phyloP scores from a whole-genome alignment of 1,284 basidiomycete species.

The Rhodotorula sp. region DNA sequence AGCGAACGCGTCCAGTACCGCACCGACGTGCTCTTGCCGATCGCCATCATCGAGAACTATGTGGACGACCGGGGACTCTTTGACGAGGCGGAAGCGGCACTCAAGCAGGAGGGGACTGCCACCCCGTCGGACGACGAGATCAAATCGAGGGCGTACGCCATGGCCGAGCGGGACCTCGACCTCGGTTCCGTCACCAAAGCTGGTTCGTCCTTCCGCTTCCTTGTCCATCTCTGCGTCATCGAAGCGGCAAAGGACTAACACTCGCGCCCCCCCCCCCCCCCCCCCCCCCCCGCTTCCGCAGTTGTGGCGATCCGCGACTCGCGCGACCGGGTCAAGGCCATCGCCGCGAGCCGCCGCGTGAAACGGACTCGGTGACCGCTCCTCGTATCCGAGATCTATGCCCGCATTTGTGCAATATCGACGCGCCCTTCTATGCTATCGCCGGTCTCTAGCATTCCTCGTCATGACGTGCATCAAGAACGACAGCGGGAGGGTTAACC shows the following conservation, averaged over 20 bases:
- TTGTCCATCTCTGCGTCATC: too few relatives aligned
- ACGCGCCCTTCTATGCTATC: too few relatives aligned
- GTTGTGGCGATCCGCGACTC: slow-evolving; percentile 7
- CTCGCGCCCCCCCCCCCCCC: neutral
- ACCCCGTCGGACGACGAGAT: slow-evolving; percentile 4
- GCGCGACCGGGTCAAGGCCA: neutral
- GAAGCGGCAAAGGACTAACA: neutral
- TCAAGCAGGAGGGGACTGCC: neutral
- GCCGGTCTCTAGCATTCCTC: too few relatives aligned
- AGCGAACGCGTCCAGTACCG: slow-evolving; percentile 13
- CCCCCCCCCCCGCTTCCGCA: too few relatives aligned
- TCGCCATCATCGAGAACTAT: slow-evolving; percentile 12
- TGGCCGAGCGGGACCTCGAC: slow-evolving; percentile 14
- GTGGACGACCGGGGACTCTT: slow-evolving; percentile 9
- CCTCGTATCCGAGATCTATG: too few relatives aligned
- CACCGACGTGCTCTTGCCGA: slow-evolving; percentile 29
- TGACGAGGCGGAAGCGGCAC: neutral
- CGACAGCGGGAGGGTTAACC: too few relatives aligned
- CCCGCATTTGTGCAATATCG: too few relatives aligned
- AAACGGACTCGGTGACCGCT: too few relatives aligned
- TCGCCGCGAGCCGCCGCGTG: too few relatives aligned
- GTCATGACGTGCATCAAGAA: too few relatives aligned
- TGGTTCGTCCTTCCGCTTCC: neutral
- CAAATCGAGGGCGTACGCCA: slow-evolving; percentile 4
- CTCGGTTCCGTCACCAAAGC: slow-evolving; percentile 23